Conservation (phyloP, 192 early-diverging fungal species). For the Dispira simplex region DNA sequence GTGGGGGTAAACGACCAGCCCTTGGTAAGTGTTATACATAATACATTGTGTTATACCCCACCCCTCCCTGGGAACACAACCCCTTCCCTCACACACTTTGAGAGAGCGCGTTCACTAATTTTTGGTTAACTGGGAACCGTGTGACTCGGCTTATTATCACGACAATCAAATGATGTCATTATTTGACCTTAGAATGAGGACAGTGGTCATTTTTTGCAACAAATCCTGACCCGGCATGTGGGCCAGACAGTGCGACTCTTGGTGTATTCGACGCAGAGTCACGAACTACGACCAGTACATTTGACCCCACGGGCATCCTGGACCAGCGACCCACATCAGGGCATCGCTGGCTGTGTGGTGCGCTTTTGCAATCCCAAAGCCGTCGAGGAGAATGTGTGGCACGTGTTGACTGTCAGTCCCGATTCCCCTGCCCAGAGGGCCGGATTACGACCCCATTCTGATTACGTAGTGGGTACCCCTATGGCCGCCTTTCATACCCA, state of each 20-base stretch:
- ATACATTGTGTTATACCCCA: too few species aligned
- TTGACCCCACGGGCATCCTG: conserved; percentile 23
- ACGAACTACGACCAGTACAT: conserved; percentile 19
- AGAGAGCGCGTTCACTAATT: too few species aligned
- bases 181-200: too few species aligned
- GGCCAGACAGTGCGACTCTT: background rate
- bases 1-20: conserved; percentile 36
- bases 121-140: too few species aligned
- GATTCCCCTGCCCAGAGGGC: conserved; percentile 57
- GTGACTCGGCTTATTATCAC: too few species aligned
- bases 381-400: conserved; percentile 43
- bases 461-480: conserved; percentile 63
- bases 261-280: conserved; percentile 6
- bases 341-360: conserved; percentile 38
- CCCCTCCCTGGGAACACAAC: too few species aligned
- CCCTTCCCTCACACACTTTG: too few species aligned
- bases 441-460: conserved; percentile 42
- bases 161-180: too few species aligned
- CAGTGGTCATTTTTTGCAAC: too few species aligned
- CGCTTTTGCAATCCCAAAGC: conserved; percentile 40
- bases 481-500: conserved; percentile 36
- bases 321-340: conserved; percentile 19
- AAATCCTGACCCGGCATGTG: too few species aligned
- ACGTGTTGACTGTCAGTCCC: conserved; percentile 41
- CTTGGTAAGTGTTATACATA: conserved; percentile 18